phyloP scores from a whole-genome alignment of 2,329 filamentous ascomycete genomes.

The Tolypocladium tundrense region DNA sequence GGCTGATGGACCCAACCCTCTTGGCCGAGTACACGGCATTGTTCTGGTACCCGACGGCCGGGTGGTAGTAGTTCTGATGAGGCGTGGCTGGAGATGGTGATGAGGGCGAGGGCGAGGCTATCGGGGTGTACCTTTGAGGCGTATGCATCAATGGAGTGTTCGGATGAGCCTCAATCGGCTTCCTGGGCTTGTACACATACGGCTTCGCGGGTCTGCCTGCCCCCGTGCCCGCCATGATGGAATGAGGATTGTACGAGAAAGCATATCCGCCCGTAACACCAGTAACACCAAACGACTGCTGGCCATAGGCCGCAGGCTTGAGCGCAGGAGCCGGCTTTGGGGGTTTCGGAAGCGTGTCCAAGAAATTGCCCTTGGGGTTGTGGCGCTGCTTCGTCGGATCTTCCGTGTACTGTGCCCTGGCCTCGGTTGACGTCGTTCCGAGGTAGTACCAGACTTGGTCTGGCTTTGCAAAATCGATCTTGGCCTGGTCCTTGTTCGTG shows the following conservation, averaged over 20 bases:
- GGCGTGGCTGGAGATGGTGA: constrained; percentile 5
- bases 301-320: constrained; percentile 9
- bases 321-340: constrained; percentile 23
- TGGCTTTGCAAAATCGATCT: constrained; percentile 60
- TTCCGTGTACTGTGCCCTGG: constrained; percentile 83
- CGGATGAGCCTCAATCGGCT: constrained; percentile 17
- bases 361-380: constrained; percentile 60
- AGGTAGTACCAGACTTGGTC: constrained; percentile 85
- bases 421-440: constrained; percentile 76
- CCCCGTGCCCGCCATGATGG: neutral
- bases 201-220: constrained; percentile 30
- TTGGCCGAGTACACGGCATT: constrained; percentile 5
- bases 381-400: constrained; percentile 50
- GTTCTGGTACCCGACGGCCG: neutral
- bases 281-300: neutral
- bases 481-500: constrained; percentile 50
- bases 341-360: constrained; percentile 56
- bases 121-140: constrained; percentile 14
- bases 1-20: constrained; percentile 11
- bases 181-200: constrained; percentile 42
- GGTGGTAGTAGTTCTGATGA: constrained; percentile 5
- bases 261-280: constrained; percentile 7
- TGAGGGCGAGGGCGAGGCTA: constrained; percentile 2
- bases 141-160: constrained; percentile 12
- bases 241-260: constrained; percentile 4